Evolutionary conservation across 305 asterid species (phyloP), one percentile per base, ranked within the genome.

Genomic region (Fraxinus baroniana): DNA sequence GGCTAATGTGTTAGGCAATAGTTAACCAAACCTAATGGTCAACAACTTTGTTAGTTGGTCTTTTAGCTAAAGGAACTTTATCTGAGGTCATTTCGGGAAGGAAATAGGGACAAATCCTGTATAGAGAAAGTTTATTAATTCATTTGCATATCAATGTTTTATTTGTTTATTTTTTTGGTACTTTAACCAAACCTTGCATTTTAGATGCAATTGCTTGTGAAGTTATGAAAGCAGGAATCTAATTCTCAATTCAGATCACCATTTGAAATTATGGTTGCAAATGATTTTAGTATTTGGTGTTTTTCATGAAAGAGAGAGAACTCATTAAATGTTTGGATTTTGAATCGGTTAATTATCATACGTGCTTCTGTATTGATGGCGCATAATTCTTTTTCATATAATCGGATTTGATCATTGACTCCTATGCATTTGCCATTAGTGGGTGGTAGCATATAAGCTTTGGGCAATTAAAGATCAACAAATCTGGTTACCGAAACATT

Each of bases 401-500:
- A 35, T 70, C 71, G 70, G 66, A 24, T 74, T 49, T 62, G 77
- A 9, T 39, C 66, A 72, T 74, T 55, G 71, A 76, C 80, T 57
- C 39, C 5, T 39, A 13, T 78, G 30, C 79, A 22, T 76, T 76
- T 77, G 76, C 70, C 44, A 15, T 44, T 41, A 66, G 36, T 37
- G 57, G 62, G 55, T 10, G 39, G 76, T 37, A 20, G 28, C 57
- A 62, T 20, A 26, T 39, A 73, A 52, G 76, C 79, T 36, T 60
- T 66, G 60, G 62, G 60, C 76, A 37, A 32, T 46, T 76, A 18
- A 41, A 71, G 62, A 70, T 37, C 66, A 60, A n/a, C 26, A 5
- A 64, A 64, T 64, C 20, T 74, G 79, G 72, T 57, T 82, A 18
- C 33, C 46, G 49, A 81, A 78, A 70, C 80, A 66, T 49, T 77